A percentile compares a stretch with the other conserved stretches of the same genome.
phyloP scores from a whole-genome alignment of 148 eudicot genomes.

The Chenopodium formosanum region DNA sequence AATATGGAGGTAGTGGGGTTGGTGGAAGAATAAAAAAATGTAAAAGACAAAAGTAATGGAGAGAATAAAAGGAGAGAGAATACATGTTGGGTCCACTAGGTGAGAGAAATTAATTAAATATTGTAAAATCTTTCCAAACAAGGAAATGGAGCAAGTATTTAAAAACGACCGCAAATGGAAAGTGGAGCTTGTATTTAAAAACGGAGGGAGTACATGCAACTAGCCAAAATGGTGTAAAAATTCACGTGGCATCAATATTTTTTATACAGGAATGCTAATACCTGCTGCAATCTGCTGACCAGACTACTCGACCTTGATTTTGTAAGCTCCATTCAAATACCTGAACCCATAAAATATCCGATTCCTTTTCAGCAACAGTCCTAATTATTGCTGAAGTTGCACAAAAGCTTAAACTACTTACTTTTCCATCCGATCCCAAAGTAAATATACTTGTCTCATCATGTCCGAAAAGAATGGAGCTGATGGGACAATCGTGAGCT shows the following conservation, averaged over 20 bases:
- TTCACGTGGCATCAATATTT: not conserved
- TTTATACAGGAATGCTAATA: constrained; percentile 22
- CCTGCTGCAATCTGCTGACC: constrained; percentile 97
- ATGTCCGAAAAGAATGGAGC: constrained; percentile 84
- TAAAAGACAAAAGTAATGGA: too few species aligned
- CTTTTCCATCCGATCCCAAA: constrained; percentile 92
- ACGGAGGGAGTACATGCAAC: too few species aligned
- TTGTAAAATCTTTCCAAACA: too few species aligned
- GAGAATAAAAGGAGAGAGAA: too few species aligned
- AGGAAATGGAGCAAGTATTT: too few species aligned
- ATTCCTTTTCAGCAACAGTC: constrained; percentile 23
- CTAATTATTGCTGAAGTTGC: not conserved
- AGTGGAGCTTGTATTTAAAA: too few species aligned
- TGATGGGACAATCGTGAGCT: constrained; percentile 90
- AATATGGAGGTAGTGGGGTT: too few species aligned
- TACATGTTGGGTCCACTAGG: too few species aligned
- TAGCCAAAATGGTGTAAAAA: not conserved
- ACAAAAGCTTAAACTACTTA: constrained; percentile 33
- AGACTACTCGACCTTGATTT: constrained; percentile 82
- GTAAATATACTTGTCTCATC: constrained; percentile 94
- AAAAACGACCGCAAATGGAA: too few species aligned
- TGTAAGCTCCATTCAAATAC: constrained; percentile 97
- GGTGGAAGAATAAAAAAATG: too few species aligned
- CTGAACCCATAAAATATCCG: constrained; percentile 36
- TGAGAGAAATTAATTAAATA: too few species aligned